Evolutionary conservation across 306 rosid genomes (phyloP).

Genomic region (Corylus heterophylla): DNA sequence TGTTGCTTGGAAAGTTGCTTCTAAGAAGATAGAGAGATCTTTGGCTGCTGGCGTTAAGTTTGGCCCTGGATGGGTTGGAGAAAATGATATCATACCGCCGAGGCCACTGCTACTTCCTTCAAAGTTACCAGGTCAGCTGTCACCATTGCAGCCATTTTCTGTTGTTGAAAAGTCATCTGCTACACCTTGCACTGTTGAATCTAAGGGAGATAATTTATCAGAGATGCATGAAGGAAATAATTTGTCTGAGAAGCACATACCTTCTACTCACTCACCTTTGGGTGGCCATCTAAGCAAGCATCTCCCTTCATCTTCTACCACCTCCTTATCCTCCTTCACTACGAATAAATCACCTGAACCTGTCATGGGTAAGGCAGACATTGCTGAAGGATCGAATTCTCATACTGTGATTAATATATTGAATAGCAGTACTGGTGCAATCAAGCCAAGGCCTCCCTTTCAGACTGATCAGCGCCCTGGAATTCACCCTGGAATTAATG

Average conservation of each 20-base stretch:
- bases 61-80: conserved; percentile 75
- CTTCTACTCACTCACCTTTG: conserved; percentile 22
- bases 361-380: conserved; percentile 26
- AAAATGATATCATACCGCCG: conserved; percentile 43
- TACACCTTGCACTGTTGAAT: conserved; percentile 26
- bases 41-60: conserved; percentile 46
- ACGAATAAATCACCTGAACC: conserved; percentile 35
- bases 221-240: conserved; percentile 31
- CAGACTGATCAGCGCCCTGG: conserved; percentile 28
- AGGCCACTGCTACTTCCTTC: conserved; percentile 28
- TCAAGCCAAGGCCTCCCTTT: conserved; percentile 38
- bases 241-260: conserved; percentile 32
- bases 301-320: conserved; percentile 26
- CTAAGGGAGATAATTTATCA: conserved; percentile 27
- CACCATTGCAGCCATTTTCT: conserved; percentile 28
- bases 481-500: conserved; percentile 46
- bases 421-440: conserved; percentile 38
- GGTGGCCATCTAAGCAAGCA: conserved; percentile 34
- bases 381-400: conserved; percentile 40
- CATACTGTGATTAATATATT: conserved; percentile 24
- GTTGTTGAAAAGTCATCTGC: conserved; percentile 23
- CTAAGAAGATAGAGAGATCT: conserved; percentile 49
- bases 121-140: conserved; percentile 24
- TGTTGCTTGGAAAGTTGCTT: conserved; percentile 55
- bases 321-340: conserved; percentile 26